Evolutionary conservation across 2,329 filamentous ascomycete species (phyloP).

Genomic region (Truncatella angustata): DNA sequence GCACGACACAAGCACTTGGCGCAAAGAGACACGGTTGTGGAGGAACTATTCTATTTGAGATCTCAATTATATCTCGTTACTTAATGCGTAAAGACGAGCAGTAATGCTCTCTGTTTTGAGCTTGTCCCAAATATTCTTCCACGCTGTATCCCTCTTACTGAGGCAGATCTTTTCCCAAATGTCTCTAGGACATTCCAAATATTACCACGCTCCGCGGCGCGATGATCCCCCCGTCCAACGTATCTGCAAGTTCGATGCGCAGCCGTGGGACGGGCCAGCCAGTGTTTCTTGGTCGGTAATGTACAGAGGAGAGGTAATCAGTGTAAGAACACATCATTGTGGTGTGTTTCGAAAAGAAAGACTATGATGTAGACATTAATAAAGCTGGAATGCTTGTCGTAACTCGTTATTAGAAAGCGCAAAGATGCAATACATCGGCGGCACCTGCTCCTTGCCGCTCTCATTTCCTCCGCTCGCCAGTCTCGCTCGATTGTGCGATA

Average conservation of each 20-base stretch:
- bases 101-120: background rate
- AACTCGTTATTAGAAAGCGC: slow-evolving; percentile 20
- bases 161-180: background rate
- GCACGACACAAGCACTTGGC: too few relatives aligned
- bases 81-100: background rate
- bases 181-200: background rate
- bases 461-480: background rate
- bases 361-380: slow-evolving; percentile 35
- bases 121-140: background rate
- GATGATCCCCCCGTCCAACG: background rate
- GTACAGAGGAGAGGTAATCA: slow-evolving; percentile 26
- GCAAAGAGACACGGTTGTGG: background rate
- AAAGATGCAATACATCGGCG: slow-evolving; percentile 4
- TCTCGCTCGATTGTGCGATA: slow-evolving; percentile 6
- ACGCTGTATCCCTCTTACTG: background rate
- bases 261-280: slow-evolving; percentile 26
- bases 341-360: too few relatives aligned
- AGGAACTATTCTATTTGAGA: background rate
- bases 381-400: slow-evolving; percentile 22
- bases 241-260: slow-evolving; percentile 11
- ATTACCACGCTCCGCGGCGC: background rate
- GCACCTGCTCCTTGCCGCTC: background rate
- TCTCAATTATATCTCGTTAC: background rate
- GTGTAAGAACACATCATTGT: slow-evolving; percentile 20
- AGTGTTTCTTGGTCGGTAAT: slow-evolving; percentile 20